Base-by-base conservation (phyloP, 306 rosid genomes). In the Lotus japonicus region DNA sequence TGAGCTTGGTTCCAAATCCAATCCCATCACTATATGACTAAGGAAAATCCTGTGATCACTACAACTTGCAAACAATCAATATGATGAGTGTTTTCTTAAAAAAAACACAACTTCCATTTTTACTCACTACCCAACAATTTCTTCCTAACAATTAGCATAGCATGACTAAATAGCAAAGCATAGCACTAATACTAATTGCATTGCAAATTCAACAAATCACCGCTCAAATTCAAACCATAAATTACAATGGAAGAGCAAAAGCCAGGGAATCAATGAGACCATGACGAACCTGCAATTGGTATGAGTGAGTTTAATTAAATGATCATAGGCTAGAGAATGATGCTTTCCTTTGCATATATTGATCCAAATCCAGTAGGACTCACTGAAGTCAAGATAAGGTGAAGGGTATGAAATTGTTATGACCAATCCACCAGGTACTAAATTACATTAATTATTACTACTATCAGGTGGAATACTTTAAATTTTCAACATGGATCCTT, bases 391-490 rank as follows among this genome's bases (percentile, higher is more conserved):
- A 65, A 84, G 58, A 54, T 87, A 3, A n/a, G 98, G 92, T 21
- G 84, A 89, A 59, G 95, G 84, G 80, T 92, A 89, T 56, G 98
- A 89, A 63, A 65, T 89, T 48, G 54, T 79, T 39, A 35, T 82
- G 21, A 82, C 99, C 49, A 95, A 73, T 75, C 83, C 83, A 23
- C 92, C 97, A 86, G 98, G 98, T 94, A 89, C 69, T 14, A 8
- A 7, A 9, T 53, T 66, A 2, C n/a, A n/a, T n/a, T n/a, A n/a
- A n/a, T n/a, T n/a, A n/a, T n/a, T n/a, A n/a, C n/a, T n/a, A n/a
- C n/a, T n/a, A n/a, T n/a, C n/a, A n/a, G n/a, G n/a, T n/a, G n/a
- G n/a, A n/a, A n/a, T n/a, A n/a, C n/a, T n/a, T n/a, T n/a, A n/a
- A n/a, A n/a, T n/a, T n/a, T n/a, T n/a, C n/a, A n/a, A n/a, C n/a